These are phyloP conservation scores for Davidsoniella virescens DNA, from an alignment of 2,329 filamentous ascomycete species.

Conservation along the genomic window DNA sequence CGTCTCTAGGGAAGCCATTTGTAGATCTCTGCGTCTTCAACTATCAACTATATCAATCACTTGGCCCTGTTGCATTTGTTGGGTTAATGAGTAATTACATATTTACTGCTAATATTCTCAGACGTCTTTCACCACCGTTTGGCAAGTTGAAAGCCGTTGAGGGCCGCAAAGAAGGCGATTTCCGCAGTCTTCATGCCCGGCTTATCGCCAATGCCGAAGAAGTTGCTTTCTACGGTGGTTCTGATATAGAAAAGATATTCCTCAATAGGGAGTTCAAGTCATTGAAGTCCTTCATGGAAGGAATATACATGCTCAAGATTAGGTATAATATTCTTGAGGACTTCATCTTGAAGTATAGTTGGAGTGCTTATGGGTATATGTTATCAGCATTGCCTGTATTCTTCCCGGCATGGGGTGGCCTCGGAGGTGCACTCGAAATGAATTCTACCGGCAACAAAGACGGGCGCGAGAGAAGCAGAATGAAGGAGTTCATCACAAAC, in stretches of 20 bases:
- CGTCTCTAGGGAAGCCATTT: slow-evolving; percentile 89
- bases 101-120: slow-evolving; percentile 75
- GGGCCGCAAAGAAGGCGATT: slow-evolving; percentile 87
- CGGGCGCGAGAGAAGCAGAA: slow-evolving; percentile 63
- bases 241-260: slow-evolving; percentile 87
- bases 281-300: slow-evolving; percentile 92
- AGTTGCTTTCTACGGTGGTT: slow-evolving; percentile 91
- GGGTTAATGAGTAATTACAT: slow-evolving; percentile 88
- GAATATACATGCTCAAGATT: slow-evolving; percentile 94
- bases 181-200: slow-evolving; percentile 76
- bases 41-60: slow-evolving; percentile 83
- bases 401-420: slow-evolving; percentile 80
- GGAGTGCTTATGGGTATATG: slow-evolving; percentile 94
- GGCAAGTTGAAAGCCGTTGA: slow-evolving; percentile 94
- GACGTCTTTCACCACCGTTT: slow-evolving; percentile 82
- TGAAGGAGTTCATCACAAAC: slow-evolving; percentile 99
- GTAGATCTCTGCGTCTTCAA: slow-evolving; percentile 98
- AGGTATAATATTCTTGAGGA: slow-evolving; percentile 98
- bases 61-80: slow-evolving; percentile 74
- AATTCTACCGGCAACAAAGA: slow-evolving; percentile 31
- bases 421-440: slow-evolving; percentile 58
- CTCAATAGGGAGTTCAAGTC: slow-evolving; percentile 85
- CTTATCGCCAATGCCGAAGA: slow-evolving; percentile 95
- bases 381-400: slow-evolving; percentile 88
- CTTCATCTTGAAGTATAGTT: slow-evolving; percentile 94